Evolutionary conservation across 306 rosid genomes (phyloP).

Genomic region (Vigna reflexopilosa): DNA sequence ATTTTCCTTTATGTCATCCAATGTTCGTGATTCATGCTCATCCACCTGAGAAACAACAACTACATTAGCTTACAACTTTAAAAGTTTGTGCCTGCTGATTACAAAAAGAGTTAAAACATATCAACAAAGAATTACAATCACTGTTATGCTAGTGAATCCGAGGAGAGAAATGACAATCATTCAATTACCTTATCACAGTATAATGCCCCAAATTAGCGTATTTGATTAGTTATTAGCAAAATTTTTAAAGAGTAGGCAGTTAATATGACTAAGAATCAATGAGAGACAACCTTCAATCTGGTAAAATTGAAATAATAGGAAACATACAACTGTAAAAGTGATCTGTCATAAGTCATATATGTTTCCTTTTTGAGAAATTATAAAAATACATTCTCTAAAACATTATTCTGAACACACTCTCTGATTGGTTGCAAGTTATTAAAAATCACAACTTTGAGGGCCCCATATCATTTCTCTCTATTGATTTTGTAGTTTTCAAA

Average conservation of each 20-base stretch:
- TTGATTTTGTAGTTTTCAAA: too few relatives aligned
- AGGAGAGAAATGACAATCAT: background rate
- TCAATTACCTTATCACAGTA: conserved; percentile 3
- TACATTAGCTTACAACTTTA: conserved; percentile 26
- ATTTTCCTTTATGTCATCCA: conserved; percentile 69
- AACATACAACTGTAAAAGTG: background rate
- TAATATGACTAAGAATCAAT: background rate
- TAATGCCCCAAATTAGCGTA: background rate
- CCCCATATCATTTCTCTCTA: too few relatives aligned
- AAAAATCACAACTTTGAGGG: too few relatives aligned
- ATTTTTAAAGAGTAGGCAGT: background rate
- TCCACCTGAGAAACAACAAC: conserved; percentile 69
- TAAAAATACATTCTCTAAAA: too few relatives aligned
- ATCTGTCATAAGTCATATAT: background rate
- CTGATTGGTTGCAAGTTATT: too few relatives aligned
- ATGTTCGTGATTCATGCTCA: conserved; percentile 72
- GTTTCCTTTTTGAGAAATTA: too few relatives aligned
- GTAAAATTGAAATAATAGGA: conserved; percentile 24
- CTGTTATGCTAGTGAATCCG: conserved; percentile 11
- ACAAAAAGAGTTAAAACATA: conserved; percentile 16
- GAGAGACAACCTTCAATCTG: conserved; percentile 1
- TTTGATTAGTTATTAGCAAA: background rate
- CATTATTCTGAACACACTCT: too few relatives aligned
- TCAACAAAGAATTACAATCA: background rate
- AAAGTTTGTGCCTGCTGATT: conserved; percentile 23